Conservation (phyloP, 768 basidiomycete genomes). For the Tulasnella sp. region DNA sequence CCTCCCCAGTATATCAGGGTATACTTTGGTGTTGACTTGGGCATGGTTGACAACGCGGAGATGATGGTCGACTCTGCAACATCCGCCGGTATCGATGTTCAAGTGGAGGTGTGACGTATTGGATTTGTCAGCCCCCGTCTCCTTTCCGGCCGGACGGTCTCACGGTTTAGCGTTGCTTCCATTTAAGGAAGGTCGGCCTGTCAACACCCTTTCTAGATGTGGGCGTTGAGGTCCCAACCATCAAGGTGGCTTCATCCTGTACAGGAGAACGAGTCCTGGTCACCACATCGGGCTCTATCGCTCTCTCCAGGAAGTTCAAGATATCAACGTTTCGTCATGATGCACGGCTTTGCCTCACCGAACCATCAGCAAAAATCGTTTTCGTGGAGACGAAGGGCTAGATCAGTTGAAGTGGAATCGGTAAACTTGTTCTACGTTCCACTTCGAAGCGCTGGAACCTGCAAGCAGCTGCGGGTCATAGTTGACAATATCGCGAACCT, state of each 20-base stretch:
- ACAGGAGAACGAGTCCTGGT: neutral
- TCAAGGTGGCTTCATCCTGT: neutral
- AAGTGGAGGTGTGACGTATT: neutral
- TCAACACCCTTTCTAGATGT: neutral
- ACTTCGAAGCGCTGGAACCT: neutral
- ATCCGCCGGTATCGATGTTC: neutral
- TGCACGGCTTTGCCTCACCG: too few species aligned
- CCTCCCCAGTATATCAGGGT: slow-evolving; percentile 27
- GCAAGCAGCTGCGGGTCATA: neutral
- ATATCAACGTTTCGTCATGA: neutral
- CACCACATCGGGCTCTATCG: neutral
- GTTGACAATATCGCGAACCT: too few species aligned
- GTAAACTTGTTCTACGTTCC: neutral
- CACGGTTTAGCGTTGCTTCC: neutral
- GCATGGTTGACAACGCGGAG: neutral
- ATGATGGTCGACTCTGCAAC: neutral
- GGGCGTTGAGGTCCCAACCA: neutral
- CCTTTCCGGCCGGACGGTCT: neutral
- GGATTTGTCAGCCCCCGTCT: neutral
- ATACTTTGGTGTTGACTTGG: neutral
- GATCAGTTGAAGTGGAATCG: neutral
- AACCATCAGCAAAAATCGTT: neutral
- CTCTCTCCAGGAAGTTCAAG: too few species aligned
- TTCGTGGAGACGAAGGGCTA: neutral
- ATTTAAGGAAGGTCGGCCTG: too few species aligned